phyloP scores from a whole-genome alignment of 2,329 filamentous ascomycete species.

The Hymenoscyphus repandus region DNA sequence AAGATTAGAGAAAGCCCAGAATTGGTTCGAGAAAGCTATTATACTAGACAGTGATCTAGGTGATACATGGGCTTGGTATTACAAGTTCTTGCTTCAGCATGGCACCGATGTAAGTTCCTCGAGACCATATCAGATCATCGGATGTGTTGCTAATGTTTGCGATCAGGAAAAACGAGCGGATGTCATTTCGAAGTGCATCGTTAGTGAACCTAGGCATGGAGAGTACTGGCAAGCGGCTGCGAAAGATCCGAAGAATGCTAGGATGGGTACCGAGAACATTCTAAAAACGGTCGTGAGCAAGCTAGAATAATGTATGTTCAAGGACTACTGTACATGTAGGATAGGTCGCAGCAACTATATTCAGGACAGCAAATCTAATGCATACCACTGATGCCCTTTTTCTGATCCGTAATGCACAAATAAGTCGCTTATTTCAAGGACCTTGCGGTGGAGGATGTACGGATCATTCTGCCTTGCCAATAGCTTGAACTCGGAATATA shows the following conservation, averaged over 20 bases:
- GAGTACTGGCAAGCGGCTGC: constrained; percentile 84
- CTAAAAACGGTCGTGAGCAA: constrained; percentile 67
- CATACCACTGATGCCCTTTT: no score
- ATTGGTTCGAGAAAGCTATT: constrained; percentile 96
- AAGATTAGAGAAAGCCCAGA: constrained; percentile 86
- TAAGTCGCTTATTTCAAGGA: no score
- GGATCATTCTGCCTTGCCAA: no score
- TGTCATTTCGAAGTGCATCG: constrained; percentile 72
- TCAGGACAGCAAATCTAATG: no score
- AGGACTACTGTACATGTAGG: not conserved
- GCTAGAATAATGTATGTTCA: constrained; percentile 21
- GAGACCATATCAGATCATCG: not conserved
- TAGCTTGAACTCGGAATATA: no score
- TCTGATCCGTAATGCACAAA: no score
- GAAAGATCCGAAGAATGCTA: constrained; percentile 80
- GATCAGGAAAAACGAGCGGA: constrained; percentile 75
- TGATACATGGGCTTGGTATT: constrained; percentile 98
- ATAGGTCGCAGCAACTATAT: not conserved
- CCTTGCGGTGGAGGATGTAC: no score
- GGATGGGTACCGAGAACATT: constrained; percentile 72
- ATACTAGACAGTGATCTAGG: constrained; percentile 80
- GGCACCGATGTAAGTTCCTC: constrained; percentile 62
- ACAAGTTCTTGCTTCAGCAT: constrained; percentile 86
- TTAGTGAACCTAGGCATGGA: constrained; percentile 85
- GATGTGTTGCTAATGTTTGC: constrained; percentile 9